Conservation (phyloP, 2,329 filamentous ascomycete species). For the Diaporthe velutina region DNA sequence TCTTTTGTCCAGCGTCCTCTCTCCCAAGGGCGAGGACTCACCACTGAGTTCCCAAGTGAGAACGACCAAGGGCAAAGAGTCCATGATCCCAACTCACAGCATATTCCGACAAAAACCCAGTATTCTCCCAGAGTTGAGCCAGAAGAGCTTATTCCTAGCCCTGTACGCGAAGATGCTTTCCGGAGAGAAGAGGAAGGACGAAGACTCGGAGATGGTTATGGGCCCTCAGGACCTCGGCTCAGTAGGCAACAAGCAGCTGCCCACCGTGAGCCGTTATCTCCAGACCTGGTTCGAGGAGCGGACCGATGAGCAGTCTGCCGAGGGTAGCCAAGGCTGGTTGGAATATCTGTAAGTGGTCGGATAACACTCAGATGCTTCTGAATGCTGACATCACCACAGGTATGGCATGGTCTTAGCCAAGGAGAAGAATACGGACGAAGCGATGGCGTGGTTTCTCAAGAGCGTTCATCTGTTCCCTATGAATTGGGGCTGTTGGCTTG, state of each 20-base stretch:
- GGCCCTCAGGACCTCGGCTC: constrained; percentile 91
- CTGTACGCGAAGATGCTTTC: constrained; percentile 94
- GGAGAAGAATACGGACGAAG: constrained; percentile 88
- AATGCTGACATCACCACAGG: constrained; percentile 48
- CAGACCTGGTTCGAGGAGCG: constrained; percentile 84
- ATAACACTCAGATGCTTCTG: neutral
- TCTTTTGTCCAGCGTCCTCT: constrained; percentile 76
- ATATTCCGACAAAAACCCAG: constrained; percentile 38
- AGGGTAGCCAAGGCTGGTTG: constrained; percentile 86
- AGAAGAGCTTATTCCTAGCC: constrained; percentile 92
- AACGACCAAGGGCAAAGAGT: constrained; percentile 76
- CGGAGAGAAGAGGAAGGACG: constrained; percentile 95
- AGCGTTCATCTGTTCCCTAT: constrained; percentile 92
- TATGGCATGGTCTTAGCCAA: constrained; percentile 93
- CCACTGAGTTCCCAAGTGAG: constrained; percentile 68
- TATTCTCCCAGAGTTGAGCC: constrained; percentile 74
- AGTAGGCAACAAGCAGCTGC: constrained; percentile 86
- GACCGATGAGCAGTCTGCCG: constrained; percentile 68
- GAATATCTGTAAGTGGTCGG: constrained; percentile 73
- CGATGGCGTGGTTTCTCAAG: constrained; percentile 86
- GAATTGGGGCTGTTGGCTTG: constrained; percentile 98
- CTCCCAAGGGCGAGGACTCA: constrained; percentile 57
- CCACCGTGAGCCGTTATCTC: constrained; percentile 79
- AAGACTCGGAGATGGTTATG: constrained; percentile 97
- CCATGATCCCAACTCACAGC: constrained; percentile 42